Evolutionary conservation across 2,329 filamentous ascomycete genomes (phyloP).

Genomic region (Pyrenochaeta sp.): DNA sequence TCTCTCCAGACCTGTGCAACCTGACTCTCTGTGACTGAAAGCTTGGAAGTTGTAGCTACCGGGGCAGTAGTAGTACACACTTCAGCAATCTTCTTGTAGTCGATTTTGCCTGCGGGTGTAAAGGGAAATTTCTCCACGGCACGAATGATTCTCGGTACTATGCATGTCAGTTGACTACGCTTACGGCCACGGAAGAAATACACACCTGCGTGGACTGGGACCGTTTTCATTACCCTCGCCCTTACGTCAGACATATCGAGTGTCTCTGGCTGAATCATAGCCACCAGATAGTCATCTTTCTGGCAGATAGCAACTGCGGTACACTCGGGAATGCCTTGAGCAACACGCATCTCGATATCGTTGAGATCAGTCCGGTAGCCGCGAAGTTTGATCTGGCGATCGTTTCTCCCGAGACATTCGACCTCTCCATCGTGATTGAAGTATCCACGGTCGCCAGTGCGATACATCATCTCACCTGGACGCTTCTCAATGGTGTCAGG

Average conservation of each 20-base stretch:
- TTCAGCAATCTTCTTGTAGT: constrained; percentile 40
- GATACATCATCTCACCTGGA: constrained; percentile 46
- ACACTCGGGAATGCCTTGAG: constrained; percentile 8
- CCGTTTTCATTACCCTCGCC: background rate
- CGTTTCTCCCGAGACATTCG: constrained; percentile 51
- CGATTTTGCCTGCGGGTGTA: constrained; percentile 43
- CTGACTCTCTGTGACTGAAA: constrained; percentile 1
- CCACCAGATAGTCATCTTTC: constrained; percentile 35
- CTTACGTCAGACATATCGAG: constrained; percentile 11
- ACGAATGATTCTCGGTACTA: constrained; percentile 32
- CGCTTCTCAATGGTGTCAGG: constrained; percentile 36
- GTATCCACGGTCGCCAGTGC: constrained; percentile 55
- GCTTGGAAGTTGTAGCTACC: background rate
- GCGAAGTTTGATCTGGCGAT: constrained; percentile 53
- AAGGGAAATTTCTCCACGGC: constrained; percentile 38
- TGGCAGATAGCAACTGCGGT: constrained; percentile 34
- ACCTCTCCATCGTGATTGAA: constrained; percentile 49
- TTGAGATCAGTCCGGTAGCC: constrained; percentile 53
- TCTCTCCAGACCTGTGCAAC: constrained; percentile 3
- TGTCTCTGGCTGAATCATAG: constrained; percentile 33
- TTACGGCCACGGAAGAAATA: background rate
- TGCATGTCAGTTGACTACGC: background rate
- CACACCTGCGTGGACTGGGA: constrained; percentile 25
- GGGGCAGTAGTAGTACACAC: background rate
- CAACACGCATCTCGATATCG: constrained; percentile 47